phyloP scores from a whole-genome alignment of 1,284 basidiomycete species.

The Dichomitus squalens region DNA sequence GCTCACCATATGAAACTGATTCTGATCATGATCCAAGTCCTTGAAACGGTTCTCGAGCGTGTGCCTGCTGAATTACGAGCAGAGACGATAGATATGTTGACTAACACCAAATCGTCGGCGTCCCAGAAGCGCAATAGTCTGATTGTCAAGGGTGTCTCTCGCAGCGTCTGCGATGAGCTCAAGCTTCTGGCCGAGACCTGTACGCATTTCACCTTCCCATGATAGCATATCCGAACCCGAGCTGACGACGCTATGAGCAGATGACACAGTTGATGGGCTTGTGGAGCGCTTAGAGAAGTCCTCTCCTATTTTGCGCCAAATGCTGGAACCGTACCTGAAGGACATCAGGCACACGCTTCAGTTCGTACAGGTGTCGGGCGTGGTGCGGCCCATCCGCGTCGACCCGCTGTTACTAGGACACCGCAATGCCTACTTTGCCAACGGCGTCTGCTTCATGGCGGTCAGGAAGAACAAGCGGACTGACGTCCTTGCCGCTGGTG shows the following conservation, averaged over 20 bases:
- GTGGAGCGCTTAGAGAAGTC: conserved; percentile 61
- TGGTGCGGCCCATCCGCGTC: conserved; percentile 63
- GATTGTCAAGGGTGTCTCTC: conserved; percentile 64
- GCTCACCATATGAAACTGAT: background rate
- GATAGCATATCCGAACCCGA: too few species aligned
- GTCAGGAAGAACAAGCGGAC: conserved; percentile 65
- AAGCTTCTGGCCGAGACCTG: conserved; percentile 67
- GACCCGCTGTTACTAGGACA: conserved; percentile 72
- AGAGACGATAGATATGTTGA: conserved; percentile 61
- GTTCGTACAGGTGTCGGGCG: conserved; percentile 63
- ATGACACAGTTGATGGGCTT: conserved; percentile 62
- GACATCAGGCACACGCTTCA: conserved; percentile 71
- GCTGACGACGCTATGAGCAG: conserved; percentile 34
- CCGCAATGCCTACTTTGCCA: conserved; percentile 66
- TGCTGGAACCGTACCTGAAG: conserved; percentile 52
- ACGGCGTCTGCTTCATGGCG: conserved; percentile 78
- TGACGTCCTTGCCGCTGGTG: conserved; percentile 81
- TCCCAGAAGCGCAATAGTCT: conserved; percentile 71
- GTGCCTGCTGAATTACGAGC: conserved; percentile 56
- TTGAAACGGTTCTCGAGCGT: conserved; percentile 61
- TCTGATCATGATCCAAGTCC: conserved; percentile 45
- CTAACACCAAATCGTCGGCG: conserved; percentile 60
- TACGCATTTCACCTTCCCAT: conserved; percentile 24
- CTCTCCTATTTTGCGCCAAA: conserved; percentile 51
- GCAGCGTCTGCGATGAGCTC: conserved; percentile 67